Evolutionary conservation across 768 basidiomycete genomes (phyloP), one percentile per base, ranked within the genome.

Genomic region (Basidioascus undulatus): DNA sequence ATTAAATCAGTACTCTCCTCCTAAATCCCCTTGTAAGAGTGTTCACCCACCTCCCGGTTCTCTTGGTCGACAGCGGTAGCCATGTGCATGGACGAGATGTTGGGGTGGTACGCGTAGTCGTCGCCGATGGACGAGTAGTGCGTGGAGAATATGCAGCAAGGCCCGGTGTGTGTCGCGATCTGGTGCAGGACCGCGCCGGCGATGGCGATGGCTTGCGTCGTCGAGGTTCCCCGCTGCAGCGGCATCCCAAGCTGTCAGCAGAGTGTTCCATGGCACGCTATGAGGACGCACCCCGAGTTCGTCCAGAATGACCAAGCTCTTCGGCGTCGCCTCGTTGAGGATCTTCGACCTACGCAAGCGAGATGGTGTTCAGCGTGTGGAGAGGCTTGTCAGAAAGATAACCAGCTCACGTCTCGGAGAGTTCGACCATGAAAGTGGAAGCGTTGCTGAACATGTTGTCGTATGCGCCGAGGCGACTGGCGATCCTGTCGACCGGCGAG

Each of bases 131-230:
- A 80, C 3, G 84, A 84, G 49, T 96, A 98, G 58, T 98, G 92
- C 0, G 92, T 98, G 27, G 92, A 89, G 52, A 98, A 98, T 64
- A 94, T 92, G 2, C 81, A 76, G 21, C 96, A 61, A 10, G 87
- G 76, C 5, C 92, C 62, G 0, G 82, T 86, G 51, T 82, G 81
- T 0, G 87, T 92, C 1, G 92, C 83, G 13, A 98, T 68, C 53
- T 89, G 73, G 55, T 98, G 92, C 16, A 96, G 58, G 12, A 96
- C 92, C 9, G 89, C 78, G 41, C 77, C 80, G 34, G 92, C 89
- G 49, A 96, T 94, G 6, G 86, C 84, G 82, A 94, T 84, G n/a
- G 89, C 92, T 57, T 98, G 92, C 72, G 83, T 58, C 19, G 92
- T 96, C 0, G 86, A 89, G 1, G 92, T 96, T 21, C 92, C 92